phyloP scores from a whole-genome alignment of 2,329 filamentous ascomycete genomes.

The Nannizziopsis barbatae region DNA sequence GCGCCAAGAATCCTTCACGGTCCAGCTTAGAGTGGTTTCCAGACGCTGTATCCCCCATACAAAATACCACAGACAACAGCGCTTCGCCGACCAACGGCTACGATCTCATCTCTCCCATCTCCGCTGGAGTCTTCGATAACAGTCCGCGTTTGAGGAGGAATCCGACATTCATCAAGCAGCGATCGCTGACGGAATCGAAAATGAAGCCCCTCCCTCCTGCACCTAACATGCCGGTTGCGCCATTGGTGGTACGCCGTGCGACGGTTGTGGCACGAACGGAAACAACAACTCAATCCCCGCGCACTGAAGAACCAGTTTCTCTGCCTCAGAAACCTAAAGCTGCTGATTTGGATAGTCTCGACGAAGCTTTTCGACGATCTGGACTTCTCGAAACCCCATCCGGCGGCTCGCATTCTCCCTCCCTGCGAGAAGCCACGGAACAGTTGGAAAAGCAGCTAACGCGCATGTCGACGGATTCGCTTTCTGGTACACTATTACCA shows the following conservation, averaged over 20 bases:
- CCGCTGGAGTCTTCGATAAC: slow-evolving; percentile 28
- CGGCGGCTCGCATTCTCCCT: neutral
- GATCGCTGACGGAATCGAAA: slow-evolving; percentile 22
- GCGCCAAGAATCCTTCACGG: slow-evolving; percentile 2
- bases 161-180: slow-evolving; percentile 17
- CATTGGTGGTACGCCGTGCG: slow-evolving; percentile 20
- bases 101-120: slow-evolving; percentile 18
- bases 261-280: neutral
- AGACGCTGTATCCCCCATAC: neutral
- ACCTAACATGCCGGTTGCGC: slow-evolving; percentile 24
- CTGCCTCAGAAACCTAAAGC: slow-evolving; percentile 17
- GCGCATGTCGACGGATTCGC: slow-evolving; percentile 14
- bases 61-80: neutral
- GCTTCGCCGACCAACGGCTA: neutral
- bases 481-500: neutral
- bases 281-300: neutral
- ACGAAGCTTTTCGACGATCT: slow-evolving; percentile 20
- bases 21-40: slow-evolving; percentile 1
- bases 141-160: slow-evolving; percentile 13
- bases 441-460: slow-evolving; percentile 29
- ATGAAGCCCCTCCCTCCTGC: slow-evolving; percentile 35
- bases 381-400: slow-evolving; percentile 8
- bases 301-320: slow-evolving; percentile 1
- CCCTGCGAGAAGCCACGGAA: slow-evolving; percentile 25
- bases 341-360: slow-evolving; percentile 20